phyloP scores from a whole-genome alignment of 1,284 basidiomycete genomes.

The Moesziomyces antarcticus region DNA sequence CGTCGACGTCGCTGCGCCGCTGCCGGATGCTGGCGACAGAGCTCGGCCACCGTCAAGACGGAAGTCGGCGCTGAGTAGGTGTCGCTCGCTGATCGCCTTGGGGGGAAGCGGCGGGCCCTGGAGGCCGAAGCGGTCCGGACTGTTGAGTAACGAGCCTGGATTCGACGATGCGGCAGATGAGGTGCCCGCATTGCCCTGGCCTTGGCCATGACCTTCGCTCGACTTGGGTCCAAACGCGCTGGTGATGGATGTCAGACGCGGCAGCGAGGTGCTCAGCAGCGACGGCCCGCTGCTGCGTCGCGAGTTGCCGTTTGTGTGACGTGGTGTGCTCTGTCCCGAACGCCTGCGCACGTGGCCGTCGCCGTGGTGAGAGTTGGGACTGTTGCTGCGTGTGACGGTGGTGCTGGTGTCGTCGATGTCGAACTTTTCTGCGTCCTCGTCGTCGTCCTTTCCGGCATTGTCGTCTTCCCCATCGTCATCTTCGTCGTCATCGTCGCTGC shows the following conservation, averaged over 20 bases:
- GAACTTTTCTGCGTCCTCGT: constrained; percentile 57
- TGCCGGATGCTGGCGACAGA: background rate
- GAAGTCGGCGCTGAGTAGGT: constrained; percentile 61
- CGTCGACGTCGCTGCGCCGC: background rate
- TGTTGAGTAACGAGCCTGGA: constrained; percentile 43
- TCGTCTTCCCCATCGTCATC: constrained; percentile 38
- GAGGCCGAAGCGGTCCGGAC: constrained; percentile 60
- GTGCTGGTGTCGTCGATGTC: constrained; percentile 65
- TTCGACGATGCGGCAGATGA: constrained; percentile 27
- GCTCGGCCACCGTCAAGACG: constrained; percentile 45
- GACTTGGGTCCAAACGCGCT: constrained; percentile 23
- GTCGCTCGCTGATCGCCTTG: constrained; percentile 58
- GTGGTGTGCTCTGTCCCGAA: constrained; percentile 33
- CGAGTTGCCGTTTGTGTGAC: constrained; percentile 16
- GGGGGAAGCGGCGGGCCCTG: constrained; percentile 61
- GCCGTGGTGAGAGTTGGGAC: constrained; percentile 30
- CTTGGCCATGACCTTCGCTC: constrained; percentile 3
- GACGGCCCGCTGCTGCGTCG: constrained; percentile 27
- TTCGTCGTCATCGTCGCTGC: constrained; percentile 14
- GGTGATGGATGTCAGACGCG: constrained; percentile 38
- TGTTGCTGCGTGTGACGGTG: constrained; percentile 47
- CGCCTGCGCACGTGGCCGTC: constrained; percentile 33
- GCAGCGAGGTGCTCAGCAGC: constrained; percentile 27
- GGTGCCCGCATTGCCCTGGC: constrained; percentile 1
- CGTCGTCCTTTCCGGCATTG: constrained; percentile 40